phyloP scores from a whole-genome alignment of 1,284 basidiomycete genomes.

The Tausonia pullulans region DNA sequence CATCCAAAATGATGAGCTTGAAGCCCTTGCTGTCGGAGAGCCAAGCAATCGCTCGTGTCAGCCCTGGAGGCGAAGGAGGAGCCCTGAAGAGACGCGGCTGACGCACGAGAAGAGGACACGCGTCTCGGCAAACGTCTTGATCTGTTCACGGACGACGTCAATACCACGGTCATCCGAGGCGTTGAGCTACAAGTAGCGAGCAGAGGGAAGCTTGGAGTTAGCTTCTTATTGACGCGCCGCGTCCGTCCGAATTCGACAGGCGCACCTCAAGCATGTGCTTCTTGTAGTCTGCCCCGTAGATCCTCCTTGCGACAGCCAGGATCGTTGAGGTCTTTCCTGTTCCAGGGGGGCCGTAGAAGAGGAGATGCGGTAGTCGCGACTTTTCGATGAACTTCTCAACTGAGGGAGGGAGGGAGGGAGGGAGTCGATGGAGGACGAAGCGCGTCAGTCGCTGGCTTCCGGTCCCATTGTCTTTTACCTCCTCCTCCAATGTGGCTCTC shows the following conservation, averaged over 20 bases:
- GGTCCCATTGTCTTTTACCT: no score
- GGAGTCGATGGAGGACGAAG: neutral
- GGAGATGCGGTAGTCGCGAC: constrained; percentile 83
- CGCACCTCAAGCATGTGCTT: constrained; percentile 92
- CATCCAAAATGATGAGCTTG: constrained; percentile 96
- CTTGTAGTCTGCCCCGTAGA: constrained; percentile 70
- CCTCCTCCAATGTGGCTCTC: no score
- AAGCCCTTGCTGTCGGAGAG: constrained; percentile 58
- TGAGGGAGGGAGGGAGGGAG: constrained; percentile 29
- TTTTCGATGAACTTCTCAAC: constrained; percentile 95
- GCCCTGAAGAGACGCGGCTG: neutral
- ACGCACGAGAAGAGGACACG: constrained; percentile 57
- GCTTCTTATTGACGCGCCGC: neutral
- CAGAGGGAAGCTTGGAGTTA: neutral
- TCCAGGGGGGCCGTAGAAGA: constrained; percentile 96
- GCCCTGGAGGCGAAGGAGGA: neutral
- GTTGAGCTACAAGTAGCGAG: constrained; percentile 52
- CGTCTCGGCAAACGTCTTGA: constrained; percentile 96
- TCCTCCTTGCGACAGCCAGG: constrained; percentile 84
- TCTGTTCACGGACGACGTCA: constrained; percentile 95
- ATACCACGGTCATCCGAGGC: constrained; percentile 97
- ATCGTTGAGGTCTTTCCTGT: constrained; percentile 98
- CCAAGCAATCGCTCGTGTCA: constrained; percentile 30
- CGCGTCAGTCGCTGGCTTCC: neutral
- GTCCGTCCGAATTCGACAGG: neutral